Percentiles rank a stretch among this genome's conserved stretches.
These are phyloP conservation scores for Aspergillus pseudotamarii DNA, from an alignment of 2,329 filamentous ascomycete genomes.

Conservation along the genomic window DNA sequence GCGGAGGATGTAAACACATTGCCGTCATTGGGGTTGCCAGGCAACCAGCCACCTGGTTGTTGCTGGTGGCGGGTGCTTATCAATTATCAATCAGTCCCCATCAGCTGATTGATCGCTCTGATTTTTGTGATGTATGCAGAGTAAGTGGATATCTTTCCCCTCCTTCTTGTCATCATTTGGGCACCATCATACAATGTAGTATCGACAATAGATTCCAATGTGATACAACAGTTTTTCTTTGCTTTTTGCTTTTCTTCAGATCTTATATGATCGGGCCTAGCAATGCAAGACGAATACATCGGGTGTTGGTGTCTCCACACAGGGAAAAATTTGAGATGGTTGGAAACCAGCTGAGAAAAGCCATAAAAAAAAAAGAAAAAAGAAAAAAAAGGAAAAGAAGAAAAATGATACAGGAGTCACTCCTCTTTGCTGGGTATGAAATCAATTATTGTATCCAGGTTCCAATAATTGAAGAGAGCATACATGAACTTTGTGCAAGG, in stretches of 20 bases:
- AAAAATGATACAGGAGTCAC: background rate
- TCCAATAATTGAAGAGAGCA: conserved; percentile 1
- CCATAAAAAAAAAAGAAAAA: no score
- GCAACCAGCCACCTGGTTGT: conserved; percentile 27
- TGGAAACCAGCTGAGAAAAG: background rate
- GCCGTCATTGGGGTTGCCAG: conserved; percentile 33
- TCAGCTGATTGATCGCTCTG: background rate
- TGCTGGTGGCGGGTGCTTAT: background rate
- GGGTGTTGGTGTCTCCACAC: background rate
- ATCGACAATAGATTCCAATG: background rate
- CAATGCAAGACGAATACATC: background rate
- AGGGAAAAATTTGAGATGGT: background rate
- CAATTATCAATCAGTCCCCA: background rate
- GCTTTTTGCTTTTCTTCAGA: background rate
- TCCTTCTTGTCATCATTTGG: background rate
- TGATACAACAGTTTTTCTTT: background rate
- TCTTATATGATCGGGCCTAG: background rate
- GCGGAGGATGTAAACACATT: conserved; percentile 37
- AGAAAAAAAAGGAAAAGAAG: no score
- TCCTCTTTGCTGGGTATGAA: background rate
- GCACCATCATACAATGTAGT: background rate
- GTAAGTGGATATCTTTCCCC: background rate
- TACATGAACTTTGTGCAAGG: background rate
- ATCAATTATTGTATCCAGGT: background rate
- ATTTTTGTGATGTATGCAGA: conserved; percentile 2